A percentile compares a stretch with the other conserved stretches of the same genome.
Evolutionary conservation across 2,329 filamentous ascomycete genomes (phyloP).

Genomic region (Ophiostoma angusticollis): DNA sequence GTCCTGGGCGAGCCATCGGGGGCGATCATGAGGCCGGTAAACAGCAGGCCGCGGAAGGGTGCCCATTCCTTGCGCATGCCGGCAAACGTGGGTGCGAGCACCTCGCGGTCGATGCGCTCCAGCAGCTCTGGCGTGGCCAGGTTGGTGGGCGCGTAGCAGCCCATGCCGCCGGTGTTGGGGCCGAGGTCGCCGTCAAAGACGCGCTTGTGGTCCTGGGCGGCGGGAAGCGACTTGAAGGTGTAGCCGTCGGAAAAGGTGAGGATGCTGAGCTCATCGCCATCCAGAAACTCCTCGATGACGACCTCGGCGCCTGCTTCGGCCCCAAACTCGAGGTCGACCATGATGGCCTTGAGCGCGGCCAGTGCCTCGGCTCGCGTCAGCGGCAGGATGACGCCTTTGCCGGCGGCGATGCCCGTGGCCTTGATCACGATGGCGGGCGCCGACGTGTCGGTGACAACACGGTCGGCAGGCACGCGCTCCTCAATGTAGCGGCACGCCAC

Average conservation of each 20-base stretch:
- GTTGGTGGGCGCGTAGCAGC: conserved; percentile 85
- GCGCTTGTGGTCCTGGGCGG: conserved; percentile 94
- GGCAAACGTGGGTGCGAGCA: conserved; percentile 80
- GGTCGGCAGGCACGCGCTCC: conserved; percentile 9
- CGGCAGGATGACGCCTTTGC: conserved; percentile 91
- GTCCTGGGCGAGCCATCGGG: conserved; percentile 59
- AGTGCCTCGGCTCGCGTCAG: conserved; percentile 71
- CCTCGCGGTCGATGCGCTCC: conserved; percentile 62
- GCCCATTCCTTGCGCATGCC: conserved; percentile 74
- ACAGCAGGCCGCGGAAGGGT: conserved; percentile 62
- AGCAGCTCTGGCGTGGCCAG: conserved; percentile 65
- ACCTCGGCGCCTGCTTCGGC: conserved; percentile 68
- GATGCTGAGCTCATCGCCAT: conserved; percentile 85
- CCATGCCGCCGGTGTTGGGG: conserved; percentile 95
- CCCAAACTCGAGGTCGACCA: conserved; percentile 80
- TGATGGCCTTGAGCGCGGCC: conserved; percentile 72
- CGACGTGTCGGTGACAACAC: conserved; percentile 32
- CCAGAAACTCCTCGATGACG: conserved; percentile 87
- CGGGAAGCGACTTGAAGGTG: conserved; percentile 68
- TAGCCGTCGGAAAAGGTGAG: conserved; percentile 85
- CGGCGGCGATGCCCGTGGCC: conserved; percentile 79
- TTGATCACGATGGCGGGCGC: conserved; percentile 74
- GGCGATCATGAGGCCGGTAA: conserved; percentile 91
- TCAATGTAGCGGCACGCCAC: conserved; percentile 60
- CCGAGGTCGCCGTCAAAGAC: conserved; percentile 83